These are phyloP conservation scores for Arthrobotrys conoides DNA, from an alignment of 2,329 filamentous ascomycete species.

Conservation along the genomic window DNA sequence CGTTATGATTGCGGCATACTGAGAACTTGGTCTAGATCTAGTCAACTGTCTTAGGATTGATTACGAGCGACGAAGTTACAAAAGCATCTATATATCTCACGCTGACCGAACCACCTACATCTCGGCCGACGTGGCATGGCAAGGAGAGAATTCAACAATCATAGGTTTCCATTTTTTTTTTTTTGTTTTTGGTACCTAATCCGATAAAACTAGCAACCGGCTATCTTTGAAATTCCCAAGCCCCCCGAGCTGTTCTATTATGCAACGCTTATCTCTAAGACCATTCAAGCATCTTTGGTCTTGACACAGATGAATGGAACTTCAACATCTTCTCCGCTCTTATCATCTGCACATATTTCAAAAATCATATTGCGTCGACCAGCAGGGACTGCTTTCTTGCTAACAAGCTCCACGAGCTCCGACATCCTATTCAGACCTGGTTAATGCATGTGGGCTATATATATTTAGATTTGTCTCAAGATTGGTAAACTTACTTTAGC, in stretches of 20 bases:
- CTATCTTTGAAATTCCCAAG: background rate
- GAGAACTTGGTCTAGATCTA: background rate
- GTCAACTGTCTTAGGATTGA: background rate
- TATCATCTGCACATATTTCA: slow-evolving; percentile 92
- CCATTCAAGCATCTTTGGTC: slow-evolving; percentile 68
- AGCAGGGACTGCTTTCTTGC: slow-evolving; percentile 88
- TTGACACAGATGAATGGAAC: slow-evolving; percentile 96
- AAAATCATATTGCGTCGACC: slow-evolving; percentile 98
- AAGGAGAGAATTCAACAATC: background rate
- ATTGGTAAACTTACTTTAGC: slow-evolving; percentile 73
- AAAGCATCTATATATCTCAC: background rate
- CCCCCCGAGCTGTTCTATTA: background rate
- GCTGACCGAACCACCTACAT: slow-evolving; percentile 8
- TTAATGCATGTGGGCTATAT: slow-evolving; percentile 63
- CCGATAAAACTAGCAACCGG: slow-evolving; percentile 4
- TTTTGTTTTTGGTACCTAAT: background rate
- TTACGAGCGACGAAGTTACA: background rate
- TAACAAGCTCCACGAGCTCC: slow-evolving; percentile 87
- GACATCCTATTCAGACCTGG: slow-evolving; percentile 76
- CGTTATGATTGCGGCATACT: background rate
- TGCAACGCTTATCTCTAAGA: slow-evolving; percentile 61
- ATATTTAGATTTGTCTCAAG: background rate
- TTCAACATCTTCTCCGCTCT: slow-evolving; percentile 92
- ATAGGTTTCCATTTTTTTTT: background rate
- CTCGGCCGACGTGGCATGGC: background rate